These are phyloP conservation scores for Musa balbisiana DNA, from an alignment of 202 grass and related monocot genomes.

Conservation along the genomic window DNA sequence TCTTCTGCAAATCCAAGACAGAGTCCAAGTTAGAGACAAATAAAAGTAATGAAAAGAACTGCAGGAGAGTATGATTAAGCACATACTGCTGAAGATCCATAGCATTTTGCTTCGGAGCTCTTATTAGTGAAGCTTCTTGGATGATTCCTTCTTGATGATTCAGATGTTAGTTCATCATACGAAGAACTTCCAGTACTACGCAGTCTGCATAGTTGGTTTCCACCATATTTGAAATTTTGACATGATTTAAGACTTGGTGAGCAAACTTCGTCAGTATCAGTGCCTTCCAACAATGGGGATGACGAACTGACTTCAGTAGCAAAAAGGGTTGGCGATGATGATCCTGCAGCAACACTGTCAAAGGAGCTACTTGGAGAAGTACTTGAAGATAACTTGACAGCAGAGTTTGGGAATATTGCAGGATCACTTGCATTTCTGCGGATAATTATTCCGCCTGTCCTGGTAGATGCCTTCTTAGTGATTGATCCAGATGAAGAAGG, in stretches of 20 bases:
- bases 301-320: neutral
- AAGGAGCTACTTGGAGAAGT: neutral
- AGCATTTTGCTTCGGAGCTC: neutral
- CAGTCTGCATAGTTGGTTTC: neutral
- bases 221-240: neutral
- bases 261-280: neutral
- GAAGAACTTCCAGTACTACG: neutral
- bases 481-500: neutral
- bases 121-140: neutral
- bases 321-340: conserved; percentile 2
- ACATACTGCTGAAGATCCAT: neutral
- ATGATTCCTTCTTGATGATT: neutral
- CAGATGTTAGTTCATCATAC: neutral
- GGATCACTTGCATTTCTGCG: neutral
- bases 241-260: neutral
- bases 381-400: neutral
- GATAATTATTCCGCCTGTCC: neutral
- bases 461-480: neutral
- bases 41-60: no score
- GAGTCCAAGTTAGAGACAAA: neutral
- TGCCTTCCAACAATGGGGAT: neutral
- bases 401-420: neutral
- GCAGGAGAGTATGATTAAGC: no score
- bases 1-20: neutral
- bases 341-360: neutral